Evolutionary conservation across 208 protist genomes (phyloP), one percentile per base, ranked within the genome.

Genomic region (Borovskyia barvae): DNA sequence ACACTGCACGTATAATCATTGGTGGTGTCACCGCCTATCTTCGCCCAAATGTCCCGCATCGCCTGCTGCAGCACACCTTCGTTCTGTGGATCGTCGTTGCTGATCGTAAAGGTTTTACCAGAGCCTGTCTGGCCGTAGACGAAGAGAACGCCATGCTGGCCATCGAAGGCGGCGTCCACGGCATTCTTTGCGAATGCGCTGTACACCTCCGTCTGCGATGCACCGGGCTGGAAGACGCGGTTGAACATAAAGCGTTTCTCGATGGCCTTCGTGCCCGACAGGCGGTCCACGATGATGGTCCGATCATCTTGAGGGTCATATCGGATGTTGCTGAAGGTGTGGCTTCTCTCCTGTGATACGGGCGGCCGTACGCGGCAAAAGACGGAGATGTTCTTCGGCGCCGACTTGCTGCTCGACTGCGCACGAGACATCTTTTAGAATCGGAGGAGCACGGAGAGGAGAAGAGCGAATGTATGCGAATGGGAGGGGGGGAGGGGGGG

Each of bases 61-160:
- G 81, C 49, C 67, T 90, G 85, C 72, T 96, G 87, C 59, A 96
- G 54, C 52, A 96, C 80, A 78, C 90, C 90, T 37, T 75, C 72
- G 41, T 92, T 84, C n/a, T 92, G 61, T 3, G 74, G 75, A 61
- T 93, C 87, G 2, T 96, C 76, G 59, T 93, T 93, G 48, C 85
- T 94, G 49, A 96, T 92, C 11, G 90, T 96, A 66, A 86, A 96
- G 42, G 90, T 94, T 60, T 96, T 96, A 59, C 90, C 90, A 24
- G 85, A 90, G 32, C 90, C 90, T 25, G 90, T 96, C 65, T 96
- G 90, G 15, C 90, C 90, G 65, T 96, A 96, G 48, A 93, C 87
- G 57, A 96, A 96, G 25, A 96, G 69, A 11, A 94, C 81, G 33
- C 87, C 90, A 60, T 96, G 87, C 65, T 91, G 84, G 9, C 87